Conservation (phyloP, 139 green algal species). For the Marvania coccoides region DNA sequence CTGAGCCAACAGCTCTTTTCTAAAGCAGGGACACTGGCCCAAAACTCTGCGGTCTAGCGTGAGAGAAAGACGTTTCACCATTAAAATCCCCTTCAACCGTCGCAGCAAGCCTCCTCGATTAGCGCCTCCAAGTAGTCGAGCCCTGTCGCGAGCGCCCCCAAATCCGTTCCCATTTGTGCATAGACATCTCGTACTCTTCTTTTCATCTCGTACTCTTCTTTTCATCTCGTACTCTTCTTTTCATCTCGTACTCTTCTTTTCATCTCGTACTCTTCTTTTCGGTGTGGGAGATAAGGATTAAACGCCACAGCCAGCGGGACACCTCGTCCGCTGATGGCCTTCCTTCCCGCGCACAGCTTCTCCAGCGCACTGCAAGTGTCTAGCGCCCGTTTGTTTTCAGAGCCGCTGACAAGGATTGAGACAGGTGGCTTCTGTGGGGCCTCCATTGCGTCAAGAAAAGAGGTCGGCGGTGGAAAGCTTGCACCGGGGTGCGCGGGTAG, state of each 20-base stretch:
- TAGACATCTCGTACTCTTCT: constrained; percentile 24
- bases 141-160: constrained; percentile 13
- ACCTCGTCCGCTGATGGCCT: not conserved
- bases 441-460: constrained; percentile 1
- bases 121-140: constrained; percentile 11
- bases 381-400: constrained; percentile 16
- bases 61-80: too few relatives aligned
- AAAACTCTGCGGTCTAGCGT: too few relatives aligned
- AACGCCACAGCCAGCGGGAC: constrained; percentile 31
- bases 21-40: constrained; percentile 40
- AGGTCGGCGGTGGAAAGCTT: not conserved
- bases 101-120: too few relatives aligned
- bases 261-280: constrained; percentile 10
- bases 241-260: constrained; percentile 25
- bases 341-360: not conserved
- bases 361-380: constrained; percentile 16
- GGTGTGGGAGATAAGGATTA: constrained; percentile 42
- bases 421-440: not conserved
- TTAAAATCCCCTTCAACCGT: too few relatives aligned
- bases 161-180: constrained; percentile 45
- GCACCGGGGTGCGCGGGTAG: constrained; percentile 11
- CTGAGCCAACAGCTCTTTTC: constrained; percentile 40
- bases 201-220: constrained; percentile 19
- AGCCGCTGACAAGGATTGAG: constrained; percentile 35
- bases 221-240: constrained; percentile 10